A percentile compares a stretch with the other conserved stretches of the same genome.
These are phyloP conservation scores for Aspergillus luchuensis DNA, from an alignment of 2,329 filamentous ascomycete genomes.

Conservation along the genomic window DNA sequence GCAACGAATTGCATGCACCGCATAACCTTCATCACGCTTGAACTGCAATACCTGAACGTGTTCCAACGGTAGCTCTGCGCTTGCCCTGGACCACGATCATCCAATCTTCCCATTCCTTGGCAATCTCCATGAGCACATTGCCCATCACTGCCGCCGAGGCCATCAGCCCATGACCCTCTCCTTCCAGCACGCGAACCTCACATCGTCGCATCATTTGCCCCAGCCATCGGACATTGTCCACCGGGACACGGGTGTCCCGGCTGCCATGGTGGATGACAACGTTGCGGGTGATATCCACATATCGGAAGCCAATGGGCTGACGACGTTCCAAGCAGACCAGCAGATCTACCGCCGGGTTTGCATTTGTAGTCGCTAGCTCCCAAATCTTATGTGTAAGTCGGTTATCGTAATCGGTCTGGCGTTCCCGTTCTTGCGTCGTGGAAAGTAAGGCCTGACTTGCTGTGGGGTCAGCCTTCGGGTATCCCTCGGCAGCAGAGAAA, in stretches of 20 bases:
- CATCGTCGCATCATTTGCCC: slow-evolving; percentile 91
- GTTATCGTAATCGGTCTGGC: slow-evolving; percentile 66
- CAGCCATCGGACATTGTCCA: slow-evolving; percentile 94
- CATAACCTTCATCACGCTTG: slow-evolving; percentile 6
- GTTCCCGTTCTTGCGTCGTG: slow-evolving; percentile 37
- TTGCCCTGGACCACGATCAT: slow-evolving; percentile 58
- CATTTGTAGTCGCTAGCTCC: slow-evolving; percentile 85
- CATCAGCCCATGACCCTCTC: slow-evolving; percentile 95
- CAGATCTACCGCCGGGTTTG: slow-evolving; percentile 91
- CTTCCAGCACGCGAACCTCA: slow-evolving; percentile 85
- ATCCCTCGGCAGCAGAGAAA: slow-evolving; percentile 19
- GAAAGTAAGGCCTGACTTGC: slow-evolving; percentile 17
- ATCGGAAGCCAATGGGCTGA: slow-evolving; percentile 91
- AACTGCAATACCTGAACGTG: slow-evolving; percentile 24
- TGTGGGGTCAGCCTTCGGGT: slow-evolving; percentile 14
- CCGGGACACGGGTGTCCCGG: slow-evolving; percentile 85
- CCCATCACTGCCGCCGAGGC: slow-evolving; percentile 92
- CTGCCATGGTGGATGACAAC: slow-evolving; percentile 94
- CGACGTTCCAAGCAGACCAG: slow-evolving; percentile 88
- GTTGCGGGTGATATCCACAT: slow-evolving; percentile 89
- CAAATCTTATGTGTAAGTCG: slow-evolving; percentile 91
- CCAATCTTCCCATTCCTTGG: slow-evolving; percentile 91
- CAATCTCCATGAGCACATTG: slow-evolving; percentile 89
- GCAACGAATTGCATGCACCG: background rate
- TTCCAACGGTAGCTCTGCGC: slow-evolving; percentile 35